phyloP scores from a whole-genome alignment of 1,284 basidiomycete species.

The Sporisorium scitamineum region DNA sequence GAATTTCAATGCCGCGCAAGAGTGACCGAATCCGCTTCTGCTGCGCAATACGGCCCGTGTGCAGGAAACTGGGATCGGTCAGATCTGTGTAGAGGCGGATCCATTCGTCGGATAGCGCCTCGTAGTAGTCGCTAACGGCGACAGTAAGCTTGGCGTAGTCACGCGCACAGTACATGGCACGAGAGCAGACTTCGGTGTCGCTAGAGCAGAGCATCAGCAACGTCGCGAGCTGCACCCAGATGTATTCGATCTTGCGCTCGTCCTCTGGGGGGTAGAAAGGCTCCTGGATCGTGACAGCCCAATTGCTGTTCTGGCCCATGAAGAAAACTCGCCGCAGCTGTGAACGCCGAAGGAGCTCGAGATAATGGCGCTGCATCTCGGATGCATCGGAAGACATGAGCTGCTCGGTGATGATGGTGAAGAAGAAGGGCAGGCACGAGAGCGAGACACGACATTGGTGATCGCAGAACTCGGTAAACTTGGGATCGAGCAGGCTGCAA shows the following conservation, averaged over 20 bases:
- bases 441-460: conserved; percentile 26
- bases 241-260: conserved; percentile 40
- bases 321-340: conserved; percentile 38
- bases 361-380: conserved; percentile 51
- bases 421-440: conserved; percentile 45
- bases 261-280: conserved; percentile 35
- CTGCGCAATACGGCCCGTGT: conserved; percentile 77
- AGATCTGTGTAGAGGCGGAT: conserved; percentile 46
- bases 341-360: conserved; percentile 36
- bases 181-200: conserved; percentile 60
- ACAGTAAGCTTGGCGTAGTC: conserved; percentile 33
- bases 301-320: conserved; percentile 28
- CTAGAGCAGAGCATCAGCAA: conserved; percentile 61
- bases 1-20: conserved; percentile 76
- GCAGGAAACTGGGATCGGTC: conserved; percentile 44
- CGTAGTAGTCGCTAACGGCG: conserved; percentile 28
- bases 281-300: conserved; percentile 10
- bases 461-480: conserved; percentile 26
- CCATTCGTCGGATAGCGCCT: conserved; percentile 50
- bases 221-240: conserved; percentile 44
- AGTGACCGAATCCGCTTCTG: conserved; percentile 83
- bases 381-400: conserved; percentile 37
- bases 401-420: conserved; percentile 46
- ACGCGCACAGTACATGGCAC: conserved; percentile 49
- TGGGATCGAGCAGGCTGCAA: conserved; percentile 18